Conservation (phyloP, 257 asterid genomes). For the Solanum pinnatisectum region DNA sequence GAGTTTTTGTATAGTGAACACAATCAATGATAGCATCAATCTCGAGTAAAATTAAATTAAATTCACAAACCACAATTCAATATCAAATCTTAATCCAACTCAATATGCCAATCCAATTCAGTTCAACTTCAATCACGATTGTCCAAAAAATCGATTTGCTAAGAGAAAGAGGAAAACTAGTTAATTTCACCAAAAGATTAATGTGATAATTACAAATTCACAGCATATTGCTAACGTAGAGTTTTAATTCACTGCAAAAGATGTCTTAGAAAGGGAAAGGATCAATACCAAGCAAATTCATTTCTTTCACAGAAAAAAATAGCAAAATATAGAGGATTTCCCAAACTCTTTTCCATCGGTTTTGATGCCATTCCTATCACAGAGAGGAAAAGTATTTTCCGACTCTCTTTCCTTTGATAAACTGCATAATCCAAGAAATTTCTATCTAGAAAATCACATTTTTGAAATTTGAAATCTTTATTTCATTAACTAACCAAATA, state of each 20-base stretch:
- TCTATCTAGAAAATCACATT: too few species aligned
- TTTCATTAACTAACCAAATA: too few species aligned
- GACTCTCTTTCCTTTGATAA: background rate
- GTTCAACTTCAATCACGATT: background rate
- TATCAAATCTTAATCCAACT: background rate
- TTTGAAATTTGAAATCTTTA: too few species aligned
- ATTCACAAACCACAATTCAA: background rate
- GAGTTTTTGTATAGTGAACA: background rate
- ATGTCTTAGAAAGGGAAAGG: background rate
- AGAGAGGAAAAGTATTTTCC: background rate
- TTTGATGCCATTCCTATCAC: background rate
- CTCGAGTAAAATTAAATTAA: background rate
- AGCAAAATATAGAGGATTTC: background rate
- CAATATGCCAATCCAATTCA: background rate
- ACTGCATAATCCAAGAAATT: background rate
- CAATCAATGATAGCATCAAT: background rate
- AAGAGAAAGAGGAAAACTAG: background rate
- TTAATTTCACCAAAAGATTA: background rate
- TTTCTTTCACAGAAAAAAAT: background rate
- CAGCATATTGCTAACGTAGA: background rate
- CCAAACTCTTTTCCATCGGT: background rate
- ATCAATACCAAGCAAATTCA: background rate
- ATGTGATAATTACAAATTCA: background rate
- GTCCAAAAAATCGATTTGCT: background rate
- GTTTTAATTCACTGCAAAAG: background rate